Evolutionary conservation across 2,329 filamentous ascomycete species (phyloP), one percentile per base, ranked within the genome.

Genomic region (Scytalidium lignicola): DNA sequence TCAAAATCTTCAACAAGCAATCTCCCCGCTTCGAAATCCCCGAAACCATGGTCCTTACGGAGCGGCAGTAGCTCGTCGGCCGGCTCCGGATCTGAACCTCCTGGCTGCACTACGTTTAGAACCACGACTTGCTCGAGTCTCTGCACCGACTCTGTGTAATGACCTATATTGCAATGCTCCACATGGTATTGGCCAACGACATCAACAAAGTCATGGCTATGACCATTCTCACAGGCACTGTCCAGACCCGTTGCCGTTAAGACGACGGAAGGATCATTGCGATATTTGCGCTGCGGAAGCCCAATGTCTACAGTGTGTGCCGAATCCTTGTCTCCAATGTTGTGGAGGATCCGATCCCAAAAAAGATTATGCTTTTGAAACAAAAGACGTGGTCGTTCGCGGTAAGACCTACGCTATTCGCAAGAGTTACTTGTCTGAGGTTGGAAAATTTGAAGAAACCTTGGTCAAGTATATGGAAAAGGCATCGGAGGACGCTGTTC

Each of bases 341-440:
- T 15, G 18, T 22, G 15, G 41, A 43, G 22, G 15, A 20, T 8
- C 4, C 13, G 17, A 26, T 17, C 10, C 6, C 7, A 26, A n/a
- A n/a, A 9, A 8, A n/a, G 15, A 8, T n/a, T 13, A 5, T 5
- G n/a, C 12, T 7, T 55, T 55, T 43, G 54, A 57, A n/a, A 60
- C 55, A 3, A 61, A 59, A 47, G 57, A 61, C 18, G 52, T 64
- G 22, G 48, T 53, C 2, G 40, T 64, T 5, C 54, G 62, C 12
- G 57, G 56, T 1, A 58, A 57, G 47, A 48, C 53, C 2, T 56
- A 58, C 42, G n/a, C 50, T 8, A 48, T 62, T 0, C 57, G 60
- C 7, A 51, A 55, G 23, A 49, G 46, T n/a, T 64, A 57, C 41
- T 53, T 62, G 0, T 17, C 42, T 12, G 61, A 64, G 9, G 26